Percentiles rank a stretch among this genome's conserved stretches.
Conservation (phyloP, 306 rosid genomes). For the Vicia faba region DNA sequence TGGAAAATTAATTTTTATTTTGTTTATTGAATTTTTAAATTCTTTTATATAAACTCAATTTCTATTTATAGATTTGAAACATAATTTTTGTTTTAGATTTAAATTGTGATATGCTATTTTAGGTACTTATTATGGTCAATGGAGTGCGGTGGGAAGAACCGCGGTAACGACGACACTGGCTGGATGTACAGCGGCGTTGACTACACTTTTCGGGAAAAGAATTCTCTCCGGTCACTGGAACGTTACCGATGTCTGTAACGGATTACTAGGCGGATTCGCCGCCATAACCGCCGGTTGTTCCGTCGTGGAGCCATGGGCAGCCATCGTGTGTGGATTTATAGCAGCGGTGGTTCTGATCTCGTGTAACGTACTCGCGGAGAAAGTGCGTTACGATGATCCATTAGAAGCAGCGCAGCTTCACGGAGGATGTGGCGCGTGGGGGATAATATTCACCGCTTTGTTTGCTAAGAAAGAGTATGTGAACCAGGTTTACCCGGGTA, state of each 20-base stretch:
- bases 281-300: constrained; percentile 87
- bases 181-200: constrained; percentile 79
- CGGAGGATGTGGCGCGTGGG: constrained; percentile 99
- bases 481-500: constrained; percentile 52
- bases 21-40: background rate
- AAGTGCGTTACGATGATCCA: constrained; percentile 61
- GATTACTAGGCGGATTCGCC: constrained; percentile 84
- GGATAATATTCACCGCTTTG: constrained; percentile 76
- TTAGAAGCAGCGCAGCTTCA: constrained; percentile 90
- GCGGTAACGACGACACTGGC: constrained; percentile 90
- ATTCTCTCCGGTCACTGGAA: constrained; percentile 91
- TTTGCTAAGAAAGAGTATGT: constrained; percentile 76
- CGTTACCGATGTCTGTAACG: constrained; percentile 88
- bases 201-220: constrained; percentile 80
- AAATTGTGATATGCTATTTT: background rate
- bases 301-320: constrained; percentile 96
- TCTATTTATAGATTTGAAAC: no score
- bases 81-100: no score
- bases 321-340: constrained; percentile 77
- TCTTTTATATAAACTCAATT: no score
- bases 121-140: constrained; percentile 64
- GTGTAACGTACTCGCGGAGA: constrained; percentile 76
- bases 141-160: constrained; percentile 89
- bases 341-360: constrained; percentile 60
- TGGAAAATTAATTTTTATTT: background rate